Percentiles rank a stretch among this genome's conserved stretches.
Conservation (phyloP, 139 green algal genomes). For the Chlamydomonas asymmetrica region DNA sequence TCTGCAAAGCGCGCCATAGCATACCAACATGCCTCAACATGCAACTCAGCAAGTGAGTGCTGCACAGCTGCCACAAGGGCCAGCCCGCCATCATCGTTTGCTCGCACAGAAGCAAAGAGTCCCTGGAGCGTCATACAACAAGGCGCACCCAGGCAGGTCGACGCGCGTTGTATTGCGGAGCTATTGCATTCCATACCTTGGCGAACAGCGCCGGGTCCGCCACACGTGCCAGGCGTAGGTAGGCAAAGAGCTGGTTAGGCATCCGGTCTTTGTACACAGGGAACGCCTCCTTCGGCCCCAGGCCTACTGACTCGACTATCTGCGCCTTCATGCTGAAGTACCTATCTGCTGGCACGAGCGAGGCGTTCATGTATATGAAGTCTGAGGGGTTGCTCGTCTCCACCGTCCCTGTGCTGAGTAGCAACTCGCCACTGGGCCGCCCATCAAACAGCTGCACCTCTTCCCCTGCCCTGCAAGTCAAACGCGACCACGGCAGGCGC, state of each 20-base stretch:
- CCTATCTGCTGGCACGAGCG: conserved; percentile 41
- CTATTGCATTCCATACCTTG: conserved; percentile 61
- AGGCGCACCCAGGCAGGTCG: too few species aligned
- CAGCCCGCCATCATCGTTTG: too few species aligned
- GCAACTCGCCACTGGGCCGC: conserved; percentile 81
- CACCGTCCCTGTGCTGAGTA: conserved; percentile 75
- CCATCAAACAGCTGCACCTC: conserved; percentile 76
- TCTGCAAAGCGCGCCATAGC: conserved; percentile 56
- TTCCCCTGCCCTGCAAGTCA: conserved; percentile 51
- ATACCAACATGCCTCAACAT: too few species aligned
- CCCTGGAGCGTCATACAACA: too few species aligned
- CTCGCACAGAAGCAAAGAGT: too few species aligned
- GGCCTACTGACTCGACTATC: conserved; percentile 36
- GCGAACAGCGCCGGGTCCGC: conserved; percentile 54
- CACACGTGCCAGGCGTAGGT: conserved; percentile 80
- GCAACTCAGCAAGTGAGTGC: too few species aligned
- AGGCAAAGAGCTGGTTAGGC: conserved; percentile 89
- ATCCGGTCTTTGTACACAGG: conserved; percentile 88
- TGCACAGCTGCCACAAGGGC: too few species aligned
- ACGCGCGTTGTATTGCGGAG: too few species aligned
- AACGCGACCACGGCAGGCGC: not conserved
- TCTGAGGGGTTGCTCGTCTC: conserved; percentile 70
- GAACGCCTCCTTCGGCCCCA: conserved; percentile 67
- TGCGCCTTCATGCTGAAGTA: conserved; percentile 38
- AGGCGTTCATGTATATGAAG: conserved; percentile 59